These are phyloP conservation scores for Rhododendron henanense DNA, from an alignment of 148 eudicot genomes.

Conservation along the genomic window DNA sequence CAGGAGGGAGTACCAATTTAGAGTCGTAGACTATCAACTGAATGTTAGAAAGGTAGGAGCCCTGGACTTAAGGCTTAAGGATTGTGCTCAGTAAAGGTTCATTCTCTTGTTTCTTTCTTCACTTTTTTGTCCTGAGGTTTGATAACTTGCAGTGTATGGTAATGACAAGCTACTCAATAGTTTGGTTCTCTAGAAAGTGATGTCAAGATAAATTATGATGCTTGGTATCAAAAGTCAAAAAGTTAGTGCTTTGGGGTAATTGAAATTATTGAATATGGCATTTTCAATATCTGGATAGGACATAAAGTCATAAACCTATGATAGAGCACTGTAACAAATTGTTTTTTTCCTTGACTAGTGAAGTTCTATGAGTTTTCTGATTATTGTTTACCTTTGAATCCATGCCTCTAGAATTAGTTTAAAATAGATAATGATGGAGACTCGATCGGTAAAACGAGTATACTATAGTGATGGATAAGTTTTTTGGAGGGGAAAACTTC, in stretches of 20 bases:
- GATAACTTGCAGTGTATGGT: neutral
- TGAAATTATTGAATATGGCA: neutral
- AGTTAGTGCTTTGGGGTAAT: neutral
- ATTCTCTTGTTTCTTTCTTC: neutral
- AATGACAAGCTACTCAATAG: neutral
- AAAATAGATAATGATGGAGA: neutral
- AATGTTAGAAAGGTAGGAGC: neutral
- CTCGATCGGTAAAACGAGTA: neutral
- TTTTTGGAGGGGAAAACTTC: neutral
- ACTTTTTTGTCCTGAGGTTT: neutral
- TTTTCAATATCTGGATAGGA: neutral
- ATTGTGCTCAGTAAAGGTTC: slow-evolving; percentile 1
- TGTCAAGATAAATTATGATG: neutral
- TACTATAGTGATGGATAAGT: neutral
- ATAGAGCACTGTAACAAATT: neutral
- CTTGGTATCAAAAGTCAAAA: neutral
- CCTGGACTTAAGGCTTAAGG: neutral
- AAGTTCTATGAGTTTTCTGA: neutral
- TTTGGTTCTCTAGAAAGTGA: neutral
- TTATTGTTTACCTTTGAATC: neutral
- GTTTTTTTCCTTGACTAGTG: neutral
- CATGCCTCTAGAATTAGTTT: too few species aligned
- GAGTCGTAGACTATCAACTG: neutral
- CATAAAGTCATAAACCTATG: neutral
- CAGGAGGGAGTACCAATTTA: neutral